Conservation (phyloP, 495 filamentous ascomycete genomes). For the Terfezia boudieri region DNA sequence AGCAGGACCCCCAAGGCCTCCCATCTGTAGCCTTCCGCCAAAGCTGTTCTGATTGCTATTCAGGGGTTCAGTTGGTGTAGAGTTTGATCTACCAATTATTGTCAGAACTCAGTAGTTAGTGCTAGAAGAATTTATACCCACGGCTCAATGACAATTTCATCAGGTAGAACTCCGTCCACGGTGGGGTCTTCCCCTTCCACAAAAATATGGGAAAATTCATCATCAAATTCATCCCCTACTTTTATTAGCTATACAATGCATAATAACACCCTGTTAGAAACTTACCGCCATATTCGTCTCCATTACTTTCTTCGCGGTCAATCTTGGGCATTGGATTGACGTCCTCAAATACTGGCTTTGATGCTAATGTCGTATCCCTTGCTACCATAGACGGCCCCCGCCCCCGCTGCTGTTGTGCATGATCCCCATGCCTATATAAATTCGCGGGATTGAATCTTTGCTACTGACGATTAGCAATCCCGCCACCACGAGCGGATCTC, state of each 20-base stretch:
- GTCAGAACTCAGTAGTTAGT: too few relatives aligned
- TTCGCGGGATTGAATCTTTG: conserved; percentile 10
- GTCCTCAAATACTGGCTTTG: background rate
- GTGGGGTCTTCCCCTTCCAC: conserved; percentile 4
- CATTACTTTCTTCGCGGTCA: conserved; percentile 8
- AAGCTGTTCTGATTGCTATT: background rate
- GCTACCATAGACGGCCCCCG: too few relatives aligned
- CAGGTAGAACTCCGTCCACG: conserved; percentile 15
- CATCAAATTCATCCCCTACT: conserved; percentile 15
- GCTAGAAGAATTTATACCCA: background rate
- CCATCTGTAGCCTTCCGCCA: background rate
- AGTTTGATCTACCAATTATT: too few relatives aligned
- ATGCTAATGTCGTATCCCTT: too few relatives aligned
- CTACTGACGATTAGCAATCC: background rate
- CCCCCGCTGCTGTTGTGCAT: too few relatives aligned
- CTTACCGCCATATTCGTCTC: conserved; percentile 16
- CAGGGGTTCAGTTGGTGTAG: too few relatives aligned
- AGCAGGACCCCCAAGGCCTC: background rate
- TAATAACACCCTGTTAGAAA: background rate
- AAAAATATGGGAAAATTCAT: conserved; percentile 13
- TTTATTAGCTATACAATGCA: background rate
- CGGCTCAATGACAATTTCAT: conserved; percentile 10
- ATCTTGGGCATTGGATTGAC: background rate
- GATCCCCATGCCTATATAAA: conserved; percentile 11
- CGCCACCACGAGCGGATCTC: background rate